Base-by-base conservation (phyloP, 345 rosid species). In the Citrus hindsii region DNA sequence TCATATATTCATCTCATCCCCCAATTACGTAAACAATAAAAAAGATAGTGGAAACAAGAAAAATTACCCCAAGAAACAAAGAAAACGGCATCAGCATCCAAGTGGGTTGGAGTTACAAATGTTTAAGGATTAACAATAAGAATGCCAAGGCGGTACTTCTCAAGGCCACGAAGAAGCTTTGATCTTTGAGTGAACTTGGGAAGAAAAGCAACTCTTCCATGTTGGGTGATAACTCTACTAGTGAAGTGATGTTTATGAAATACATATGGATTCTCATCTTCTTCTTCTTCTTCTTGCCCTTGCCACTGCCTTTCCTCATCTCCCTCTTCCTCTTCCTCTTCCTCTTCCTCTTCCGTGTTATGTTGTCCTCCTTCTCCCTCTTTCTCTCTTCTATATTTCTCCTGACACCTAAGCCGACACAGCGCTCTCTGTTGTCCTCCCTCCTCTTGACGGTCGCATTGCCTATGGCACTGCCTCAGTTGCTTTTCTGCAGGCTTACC, bases 81-180 rank as follows among this genome's bases (percentile, higher is more conserved):
- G 69, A 84, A 28, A 61, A 89, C 33, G 18, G 40, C 78, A 9
- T 88, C 84, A 40, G 90, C 85, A 71, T 91, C 94, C 63, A 63
- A 75, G 59, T 89, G 90, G 58, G 33, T 67, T 6, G 89, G 90
- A 25, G 77, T 59, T 1, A 84, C 24, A 25, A 88, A 85, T 12
- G 85, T 71, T 22, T 81, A 69, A 9, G 91, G 89, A 63, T 82
- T 74, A 7, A 82, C 82, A 2, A 79, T 84, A 5, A 86, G 82
- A 14, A 84, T 2, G 28, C 75, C 82, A 0, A 88, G 28, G 4
- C 88, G 77, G 76, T 80, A 86, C 37, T 85, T 79, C 69, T 85
- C 84, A 14, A 91, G 35, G 18, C 85, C 91, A 0, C 67, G 79
- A 27, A 88, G 89, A 56, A 91, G 84, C 77, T 85, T 68, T 1